Evolutionary conservation across 2,329 filamentous ascomycete species (phyloP).

Genomic region (Microdochium nivale): DNA sequence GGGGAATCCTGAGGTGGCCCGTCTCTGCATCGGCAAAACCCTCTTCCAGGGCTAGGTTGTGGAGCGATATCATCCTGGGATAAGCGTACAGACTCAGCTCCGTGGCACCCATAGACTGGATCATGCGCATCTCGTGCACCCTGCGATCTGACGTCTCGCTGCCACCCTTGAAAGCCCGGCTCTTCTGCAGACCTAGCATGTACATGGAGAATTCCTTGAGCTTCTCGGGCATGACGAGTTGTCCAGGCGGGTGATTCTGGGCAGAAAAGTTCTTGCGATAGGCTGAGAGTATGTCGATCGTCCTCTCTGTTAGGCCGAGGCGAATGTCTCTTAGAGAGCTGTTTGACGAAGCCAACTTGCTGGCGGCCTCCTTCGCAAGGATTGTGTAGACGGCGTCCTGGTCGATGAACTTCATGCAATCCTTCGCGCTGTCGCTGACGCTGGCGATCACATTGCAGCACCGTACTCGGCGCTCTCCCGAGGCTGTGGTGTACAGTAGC

Average conservation of each 20-base stretch:
- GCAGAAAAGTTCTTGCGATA: conserved; percentile 88
- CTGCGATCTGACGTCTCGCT: conserved; percentile 84
- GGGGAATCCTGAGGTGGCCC: conserved; percentile 79
- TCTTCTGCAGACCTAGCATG: conserved; percentile 82
- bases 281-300: conserved; percentile 81
- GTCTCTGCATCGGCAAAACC: conserved; percentile 85
- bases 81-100: conserved; percentile 92
- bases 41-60: conserved; percentile 79
- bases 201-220: conserved; percentile 98
- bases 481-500: conserved; percentile 85
- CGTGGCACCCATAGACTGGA: conserved; percentile 76
- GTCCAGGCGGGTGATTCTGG: conserved; percentile 76
- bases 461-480: conserved; percentile 79
- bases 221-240: conserved; percentile 90
- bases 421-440: conserved; percentile 75
- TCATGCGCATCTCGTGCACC: conserved; percentile 83
- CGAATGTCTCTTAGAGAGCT: conserved; percentile 78
- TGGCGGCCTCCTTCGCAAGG: conserved; percentile 86
- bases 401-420: conserved; percentile 87
- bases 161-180: conserved; percentile 85
- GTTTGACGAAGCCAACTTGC: conserved; percentile 65
- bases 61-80: conserved; percentile 83
- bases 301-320: conserved; percentile 76
- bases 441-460: conserved; percentile 92
- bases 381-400: conserved; percentile 87